Percentiles rank a stretch among this genome's conserved stretches.
Conservation (phyloP, 768 basidiomycete genomes). For the Gloeostereum incarnatum region DNA sequence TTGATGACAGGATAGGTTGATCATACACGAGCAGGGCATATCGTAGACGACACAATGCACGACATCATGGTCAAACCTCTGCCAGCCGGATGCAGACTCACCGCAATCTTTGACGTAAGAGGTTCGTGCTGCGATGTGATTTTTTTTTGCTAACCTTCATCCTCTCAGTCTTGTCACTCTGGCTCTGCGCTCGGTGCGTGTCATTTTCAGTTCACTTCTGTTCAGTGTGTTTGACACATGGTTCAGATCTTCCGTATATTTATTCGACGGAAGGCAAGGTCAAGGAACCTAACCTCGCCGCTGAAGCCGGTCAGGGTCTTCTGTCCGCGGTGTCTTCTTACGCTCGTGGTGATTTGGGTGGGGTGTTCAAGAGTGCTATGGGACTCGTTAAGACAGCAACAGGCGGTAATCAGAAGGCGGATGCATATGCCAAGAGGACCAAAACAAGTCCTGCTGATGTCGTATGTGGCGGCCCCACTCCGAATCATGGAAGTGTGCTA, state of each 20-base stretch:
- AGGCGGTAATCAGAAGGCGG: constrained; percentile 55
- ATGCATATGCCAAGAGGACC: constrained; percentile 46
- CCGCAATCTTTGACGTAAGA: constrained; percentile 71
- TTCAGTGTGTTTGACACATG: no score
- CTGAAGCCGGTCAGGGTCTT: constrained; percentile 82
- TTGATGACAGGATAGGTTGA: no score
- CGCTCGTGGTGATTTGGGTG: constrained; percentile 70
- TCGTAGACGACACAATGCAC: constrained; percentile 87
- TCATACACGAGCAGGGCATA: constrained; percentile 53
- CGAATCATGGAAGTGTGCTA: constrained; percentile 4
- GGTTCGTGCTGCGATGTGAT: no score
- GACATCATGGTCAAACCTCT: constrained; percentile 71
- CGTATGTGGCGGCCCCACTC: constrained; percentile 34
- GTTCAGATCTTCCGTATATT: no score
- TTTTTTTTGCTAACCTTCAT: constrained; percentile 1
- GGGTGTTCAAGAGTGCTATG: constrained; percentile 65
- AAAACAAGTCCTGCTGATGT: constrained; percentile 81
- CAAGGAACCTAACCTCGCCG: constrained; percentile 86
- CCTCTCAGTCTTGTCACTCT: constrained; percentile 76
- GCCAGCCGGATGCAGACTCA: constrained; percentile 83
- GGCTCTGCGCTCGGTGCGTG: constrained; percentile 70
- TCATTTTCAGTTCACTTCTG: no score
- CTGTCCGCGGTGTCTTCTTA: constrained; percentile 74
- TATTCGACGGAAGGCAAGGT: constrained; percentile 93
- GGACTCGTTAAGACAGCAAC: constrained; percentile 70